These are phyloP conservation scores for Discostella pseudostelligera DNA, from an alignment of 108 stramenopile genomes.

Conservation along the genomic window DNA sequence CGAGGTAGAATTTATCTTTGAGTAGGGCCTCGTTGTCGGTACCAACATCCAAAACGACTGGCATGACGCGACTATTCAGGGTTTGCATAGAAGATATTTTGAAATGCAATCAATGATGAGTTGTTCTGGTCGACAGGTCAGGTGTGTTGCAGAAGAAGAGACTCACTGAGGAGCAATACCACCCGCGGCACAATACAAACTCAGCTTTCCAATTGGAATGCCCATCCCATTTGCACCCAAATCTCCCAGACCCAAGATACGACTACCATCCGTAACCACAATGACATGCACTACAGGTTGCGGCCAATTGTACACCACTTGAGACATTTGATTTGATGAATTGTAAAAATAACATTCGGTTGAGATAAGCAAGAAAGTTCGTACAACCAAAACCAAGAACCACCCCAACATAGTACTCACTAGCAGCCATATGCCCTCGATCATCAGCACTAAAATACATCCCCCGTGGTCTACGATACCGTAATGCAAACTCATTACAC, in stretches of 20 bases:
- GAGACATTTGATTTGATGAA: conserved; percentile 7
- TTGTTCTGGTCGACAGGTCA: background rate
- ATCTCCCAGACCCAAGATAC: conserved; percentile 97
- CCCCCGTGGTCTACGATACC: conserved; percentile 87
- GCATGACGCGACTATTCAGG: conserved; percentile 70
- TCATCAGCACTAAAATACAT: conserved; percentile 95
- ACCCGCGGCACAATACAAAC: conserved; percentile 96
- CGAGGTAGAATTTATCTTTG: conserved; percentile 91
- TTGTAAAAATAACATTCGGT: too few relatives aligned
- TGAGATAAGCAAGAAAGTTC: background rate
- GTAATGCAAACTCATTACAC: conserved; percentile 81
- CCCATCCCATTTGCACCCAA: conserved; percentile 97
- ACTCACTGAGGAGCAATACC: conserved; percentile 91
- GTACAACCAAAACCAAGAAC: too few relatives aligned
- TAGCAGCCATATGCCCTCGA: conserved; percentile 87
- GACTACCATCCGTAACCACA: conserved; percentile 95
- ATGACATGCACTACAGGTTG: conserved; percentile 93
- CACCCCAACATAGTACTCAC: conserved; percentile 3
- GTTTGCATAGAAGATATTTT: too few relatives aligned
- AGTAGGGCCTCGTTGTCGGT: conserved; percentile 94
- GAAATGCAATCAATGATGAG: too few relatives aligned
- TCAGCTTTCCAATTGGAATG: conserved; percentile 92
- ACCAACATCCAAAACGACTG: conserved; percentile 96
- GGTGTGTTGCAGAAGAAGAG: background rate
- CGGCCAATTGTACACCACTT: conserved; percentile 96